Conservation (phyloP, 768 basidiomycete species). For the Trametes elegans region DNA sequence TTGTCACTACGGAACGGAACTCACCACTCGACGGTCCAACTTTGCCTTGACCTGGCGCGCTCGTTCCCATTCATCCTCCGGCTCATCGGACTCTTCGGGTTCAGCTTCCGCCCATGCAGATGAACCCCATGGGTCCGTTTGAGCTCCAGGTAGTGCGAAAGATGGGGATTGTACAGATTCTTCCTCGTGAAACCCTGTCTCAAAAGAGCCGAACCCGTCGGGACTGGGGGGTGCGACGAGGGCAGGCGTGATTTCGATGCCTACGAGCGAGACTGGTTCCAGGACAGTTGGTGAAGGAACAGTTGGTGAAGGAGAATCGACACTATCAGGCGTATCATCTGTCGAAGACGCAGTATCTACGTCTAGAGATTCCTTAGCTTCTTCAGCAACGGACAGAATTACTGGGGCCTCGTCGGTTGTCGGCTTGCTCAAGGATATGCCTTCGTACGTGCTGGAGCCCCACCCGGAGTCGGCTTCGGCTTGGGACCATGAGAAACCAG, state of each 20-base stretch:
- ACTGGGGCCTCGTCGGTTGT: background rate
- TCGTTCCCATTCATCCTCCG: conserved; percentile 65
- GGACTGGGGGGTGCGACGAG: conserved; percentile 35
- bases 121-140: conserved; percentile 30
- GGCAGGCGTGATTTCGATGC: conserved; percentile 3
- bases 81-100: conserved; percentile 23
- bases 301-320: background rate
- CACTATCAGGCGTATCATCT: too few relatives aligned
- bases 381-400: background rate
- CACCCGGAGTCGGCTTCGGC: conserved; percentile 25
- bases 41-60: conserved; percentile 57
- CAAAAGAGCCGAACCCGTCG: conserved; percentile 61
- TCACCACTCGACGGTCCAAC: conserved; percentile 63
- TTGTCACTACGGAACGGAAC: conserved; percentile 27
- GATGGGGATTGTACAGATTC: conserved; percentile 37
- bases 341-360: background rate
- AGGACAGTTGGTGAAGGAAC: background rate
- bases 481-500: conserved; percentile 43
- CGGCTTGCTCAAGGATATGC: conserved; percentile 34
- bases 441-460: conserved; percentile 40
- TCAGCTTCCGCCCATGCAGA: conserved; percentile 28
- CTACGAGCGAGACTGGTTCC: conserved; percentile 1
- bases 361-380: background rate
- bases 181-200: conserved; percentile 43
- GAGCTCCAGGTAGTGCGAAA: conserved; percentile 24